Evolutionary conservation across 2,329 filamentous ascomycete species (phyloP).

Genomic region (Corniculantispora saksenae): DNA sequence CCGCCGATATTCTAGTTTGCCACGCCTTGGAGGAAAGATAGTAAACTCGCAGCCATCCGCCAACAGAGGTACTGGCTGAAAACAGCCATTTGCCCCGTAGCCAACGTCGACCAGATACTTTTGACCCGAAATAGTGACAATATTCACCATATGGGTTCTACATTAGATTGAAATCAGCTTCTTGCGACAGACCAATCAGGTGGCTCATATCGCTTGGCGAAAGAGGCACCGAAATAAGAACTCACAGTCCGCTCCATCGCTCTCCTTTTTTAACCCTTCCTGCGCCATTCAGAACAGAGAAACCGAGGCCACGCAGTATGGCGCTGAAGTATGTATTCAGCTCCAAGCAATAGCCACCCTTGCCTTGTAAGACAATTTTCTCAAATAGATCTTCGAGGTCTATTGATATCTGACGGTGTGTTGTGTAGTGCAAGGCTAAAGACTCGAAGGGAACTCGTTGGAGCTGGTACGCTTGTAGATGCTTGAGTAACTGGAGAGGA

Average conservation of each 20-base stretch:
- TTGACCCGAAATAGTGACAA: slow-evolving; percentile 52
- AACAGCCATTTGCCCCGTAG: slow-evolving; percentile 52
- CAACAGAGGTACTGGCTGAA: slow-evolving; percentile 33
- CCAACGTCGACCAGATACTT: slow-evolving; percentile 59
- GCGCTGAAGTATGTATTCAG: slow-evolving; percentile 46
- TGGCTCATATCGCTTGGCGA: slow-evolving; percentile 5
- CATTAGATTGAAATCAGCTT: background rate
- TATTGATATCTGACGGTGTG: slow-evolving; percentile 37
- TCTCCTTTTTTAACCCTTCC: slow-evolving; percentile 37
- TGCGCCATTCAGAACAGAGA: slow-evolving; percentile 49
- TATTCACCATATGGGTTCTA: slow-evolving; percentile 60
- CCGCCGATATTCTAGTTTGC: slow-evolving; percentile 42
- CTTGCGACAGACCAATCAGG: too few species aligned
- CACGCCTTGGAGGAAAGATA: slow-evolving; percentile 46
- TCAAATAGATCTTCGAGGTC: slow-evolving; percentile 42
- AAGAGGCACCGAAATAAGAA: slow-evolving; percentile 21
- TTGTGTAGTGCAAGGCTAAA: slow-evolving; percentile 52
- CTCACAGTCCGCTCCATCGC: slow-evolving; percentile 31
- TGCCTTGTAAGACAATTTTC: slow-evolving; percentile 46
- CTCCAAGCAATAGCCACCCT: slow-evolving; percentile 58
- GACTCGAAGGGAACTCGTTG: slow-evolving; percentile 56
- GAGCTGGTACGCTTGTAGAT: slow-evolving; percentile 43
- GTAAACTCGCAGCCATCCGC: slow-evolving; percentile 26
- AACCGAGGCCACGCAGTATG: slow-evolving; percentile 50
- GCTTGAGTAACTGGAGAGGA: slow-evolving; percentile 32